Evolutionary conservation across 2,329 filamentous ascomycete species (phyloP).

Genomic region (Penicillium sp.): DNA sequence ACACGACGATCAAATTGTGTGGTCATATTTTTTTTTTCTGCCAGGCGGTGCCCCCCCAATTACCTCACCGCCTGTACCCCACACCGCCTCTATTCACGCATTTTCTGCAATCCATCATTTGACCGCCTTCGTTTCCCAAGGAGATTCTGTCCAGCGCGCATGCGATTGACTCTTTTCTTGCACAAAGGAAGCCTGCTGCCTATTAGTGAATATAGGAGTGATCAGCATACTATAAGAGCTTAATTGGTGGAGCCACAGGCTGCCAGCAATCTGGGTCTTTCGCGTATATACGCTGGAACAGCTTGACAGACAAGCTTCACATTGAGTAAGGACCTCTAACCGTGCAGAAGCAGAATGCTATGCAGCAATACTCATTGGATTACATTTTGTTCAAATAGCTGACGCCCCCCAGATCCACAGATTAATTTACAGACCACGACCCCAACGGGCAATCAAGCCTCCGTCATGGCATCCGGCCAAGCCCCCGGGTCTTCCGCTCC

Average conservation of each 20-base stretch:
- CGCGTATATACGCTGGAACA: background rate
- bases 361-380: background rate
- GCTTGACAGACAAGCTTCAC: background rate
- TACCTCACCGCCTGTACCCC: background rate
- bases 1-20: conserved; percentile 30
- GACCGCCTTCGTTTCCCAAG: conserved; percentile 3
- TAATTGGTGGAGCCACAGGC: background rate
- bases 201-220: background rate
- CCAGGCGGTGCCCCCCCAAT: conserved; percentile 19
- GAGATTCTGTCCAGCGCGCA: background rate
- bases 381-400: background rate
- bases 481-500: conserved; percentile 29
- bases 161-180: background rate
- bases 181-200: background rate
- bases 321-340: background rate
- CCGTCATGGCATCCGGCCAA: conserved; percentile 28
- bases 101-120: conserved; percentile 3
- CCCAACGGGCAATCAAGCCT: background rate
- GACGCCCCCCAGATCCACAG: background rate
- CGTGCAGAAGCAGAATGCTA: background rate
- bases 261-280: background rate
- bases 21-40: conserved; percentile 32
- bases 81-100: background rate
- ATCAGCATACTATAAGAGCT: background rate
- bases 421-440: background rate